phyloP scores from a whole-genome alignment of 2,329 filamentous ascomycete genomes.

The Trichophyton schoenleinii region DNA sequence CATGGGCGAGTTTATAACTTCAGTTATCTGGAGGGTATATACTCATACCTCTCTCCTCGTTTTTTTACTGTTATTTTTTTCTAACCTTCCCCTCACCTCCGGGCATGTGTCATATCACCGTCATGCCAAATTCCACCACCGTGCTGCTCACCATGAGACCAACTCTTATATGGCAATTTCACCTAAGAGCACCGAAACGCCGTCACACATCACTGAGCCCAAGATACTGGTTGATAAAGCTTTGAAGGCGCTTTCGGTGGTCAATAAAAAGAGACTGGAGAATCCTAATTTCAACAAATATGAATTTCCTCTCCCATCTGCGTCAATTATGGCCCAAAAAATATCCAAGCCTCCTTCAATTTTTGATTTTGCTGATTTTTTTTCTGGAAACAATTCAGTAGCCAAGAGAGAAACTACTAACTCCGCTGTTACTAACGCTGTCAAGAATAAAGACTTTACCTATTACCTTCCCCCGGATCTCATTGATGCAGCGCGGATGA shows the following conservation, averaged over 20 bases:
- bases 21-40: too few species aligned
- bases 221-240: neutral
- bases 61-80: too few species aligned
- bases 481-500: constrained; percentile 10
- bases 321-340: neutral
- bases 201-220: neutral
- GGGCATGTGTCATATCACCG: too few species aligned
- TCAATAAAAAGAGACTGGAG: constrained; percentile 3
- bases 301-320: neutral
- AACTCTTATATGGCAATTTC: too few species aligned
- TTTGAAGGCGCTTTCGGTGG: neutral
- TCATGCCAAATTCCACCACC: too few species aligned
- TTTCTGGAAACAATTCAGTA: neutral
- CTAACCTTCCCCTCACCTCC: too few species aligned
- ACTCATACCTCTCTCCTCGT: too few species aligned
- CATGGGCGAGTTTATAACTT: too few species aligned
- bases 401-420: neutral
- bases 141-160: too few species aligned
- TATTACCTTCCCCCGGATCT: constrained; percentile 10
- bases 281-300: constrained; percentile 5
- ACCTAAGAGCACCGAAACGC: too few species aligned
- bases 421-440: neutral
- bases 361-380: neutral
- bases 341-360: neutral
- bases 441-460: neutral